Evolutionary conservation across 108 stramenopile species (phyloP), one percentile per base, ranked within the genome.

Genomic region (Hondaea fermentalgiana): DNA sequence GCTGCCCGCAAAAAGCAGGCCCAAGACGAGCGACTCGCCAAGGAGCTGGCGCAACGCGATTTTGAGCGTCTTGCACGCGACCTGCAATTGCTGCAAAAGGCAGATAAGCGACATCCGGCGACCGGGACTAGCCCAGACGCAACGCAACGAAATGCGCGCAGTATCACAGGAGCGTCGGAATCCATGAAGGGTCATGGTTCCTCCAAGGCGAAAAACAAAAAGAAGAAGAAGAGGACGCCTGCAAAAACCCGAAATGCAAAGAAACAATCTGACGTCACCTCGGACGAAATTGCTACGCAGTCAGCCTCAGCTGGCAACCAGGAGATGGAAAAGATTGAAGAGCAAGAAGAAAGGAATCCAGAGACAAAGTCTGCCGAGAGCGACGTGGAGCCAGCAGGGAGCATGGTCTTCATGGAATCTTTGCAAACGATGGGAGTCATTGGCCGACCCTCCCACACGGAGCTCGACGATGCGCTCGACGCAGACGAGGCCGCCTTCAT

Each of bases 1-100:
- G 0, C 76, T 4, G 76, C 76, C 49, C 76, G 76, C 76, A 83
- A 53, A 83, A 83, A 83, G 51, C 76, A 83, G 51, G 76, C 45
- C 76, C 43, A 83, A 17, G 76, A 53, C 12, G 45, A 53, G 49
- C 76, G 64, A 14, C 25, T 28, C 35, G 64, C 64, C 25, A 69
- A 69, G 25, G 64, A 69, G 64, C 42, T 69, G 2, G 64, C 64
- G 10, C 64, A 69, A 23, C 25, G 42, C 35, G 64, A 69, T 23
- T 69, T 69, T 69, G 64, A 69, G 64, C 64, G 64, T 17, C 64
- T 69, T 23, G 64, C 14, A 23, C 64, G 64, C 64, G 64, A 69
- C 64, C 42, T 69, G 10, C 64, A 57, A 16, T 14, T 16, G 14
- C 55, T 57, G 14, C 8, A 16, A 16, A 14, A 8, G 14, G 55